phyloP scores from a whole-genome alignment of 352 stramenopile genomes.

The Pythium diclinum region DNA sequence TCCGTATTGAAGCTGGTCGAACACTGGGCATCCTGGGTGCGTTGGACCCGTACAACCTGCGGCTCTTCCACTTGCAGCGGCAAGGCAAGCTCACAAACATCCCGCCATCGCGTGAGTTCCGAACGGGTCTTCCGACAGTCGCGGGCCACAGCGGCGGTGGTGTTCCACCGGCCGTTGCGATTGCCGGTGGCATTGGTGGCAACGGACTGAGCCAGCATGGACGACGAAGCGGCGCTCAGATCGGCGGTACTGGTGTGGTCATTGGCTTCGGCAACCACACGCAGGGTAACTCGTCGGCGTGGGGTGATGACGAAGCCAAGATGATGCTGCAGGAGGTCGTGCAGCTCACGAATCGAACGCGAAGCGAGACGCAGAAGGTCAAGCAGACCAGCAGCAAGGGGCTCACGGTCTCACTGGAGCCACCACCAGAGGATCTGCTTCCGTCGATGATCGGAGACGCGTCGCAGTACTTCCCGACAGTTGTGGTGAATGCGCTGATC shows the following conservation, averaged over 20 bases:
- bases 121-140: slow-evolving; percentile 35
- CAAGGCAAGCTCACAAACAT: slow-evolving; percentile 71
- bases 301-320: slow-evolving; percentile 46
- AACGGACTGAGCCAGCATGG: slow-evolving; percentile 5
- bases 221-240: not conserved
- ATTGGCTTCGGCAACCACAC: slow-evolving; percentile 20
- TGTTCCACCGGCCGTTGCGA: slow-evolving; percentile 13
- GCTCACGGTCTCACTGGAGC: slow-evolving; percentile 57
- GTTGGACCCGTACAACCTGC: slow-evolving; percentile 82
- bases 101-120: slow-evolving; percentile 67
- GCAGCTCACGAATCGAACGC: slow-evolving; percentile 45
- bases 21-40: slow-evolving; percentile 80
- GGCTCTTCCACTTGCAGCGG: slow-evolving; percentile 77
- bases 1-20: slow-evolving; percentile 77
- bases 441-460: slow-evolving; percentile 84
- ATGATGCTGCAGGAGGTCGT: slow-evolving; percentile 34
- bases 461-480: slow-evolving; percentile 96
- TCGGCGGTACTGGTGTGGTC: slow-evolving; percentile 17
- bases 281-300: slow-evolving; percentile 5
- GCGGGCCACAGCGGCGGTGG: slow-evolving; percentile 10
- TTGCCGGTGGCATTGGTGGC: slow-evolving; percentile 20
- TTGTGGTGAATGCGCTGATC: slow-evolving; percentile 96
- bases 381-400: slow-evolving; percentile 68
- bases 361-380: slow-evolving; percentile 62
- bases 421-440: slow-evolving; percentile 70